Base-by-base conservation (phyloP, 441 rosid genomes). In the Gossypium trilobum region DNA sequence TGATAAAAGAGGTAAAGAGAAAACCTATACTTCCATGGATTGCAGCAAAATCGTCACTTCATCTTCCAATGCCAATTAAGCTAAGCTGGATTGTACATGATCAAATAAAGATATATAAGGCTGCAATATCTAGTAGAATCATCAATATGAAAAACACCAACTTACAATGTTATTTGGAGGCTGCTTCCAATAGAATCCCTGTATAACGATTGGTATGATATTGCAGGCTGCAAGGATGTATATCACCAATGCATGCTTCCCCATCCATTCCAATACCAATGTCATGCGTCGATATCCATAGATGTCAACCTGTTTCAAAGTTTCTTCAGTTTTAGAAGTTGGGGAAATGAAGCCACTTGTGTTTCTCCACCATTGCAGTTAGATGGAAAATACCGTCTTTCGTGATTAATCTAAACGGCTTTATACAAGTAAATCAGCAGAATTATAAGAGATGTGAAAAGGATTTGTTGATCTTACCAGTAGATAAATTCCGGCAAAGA, bases 121-220 rank as follows among this genome's bases (percentile, higher is more conserved):
- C 60, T 51, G 27, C 56, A 58, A 9, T 6, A 36, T 72, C 11
- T 3, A 2, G 20, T 20, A 8, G 54, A 16, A 0, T 16, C 8
- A 17, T 62, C n/a, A 17, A n/a, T 7, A 7, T 10, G 10, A 52
- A 68, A 4, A 3, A 23, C 62, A 57, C 44, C 33, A 25, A 68
- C 82, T 68, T 82, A 91, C 98, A 63, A 91, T 72, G 83, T 93
- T 91, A 74, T 93, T 93, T 68, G 72, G 69, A 1, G 95, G 90
- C 51, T 73, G 74, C 80, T 71, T 83, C 98, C 92, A 91, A 67
- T 91, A 93, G 79, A 93, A 89, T 23, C 97, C 98, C 68, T 83
- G 90, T 52, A 93, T 69, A 74, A 89, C 39, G 60, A 91, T 67
- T 1, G 91, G 90, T 8, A 88, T 68, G 75, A 93, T 69, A 72